Evolutionary conservation across 2,329 filamentous ascomycete species (phyloP).

Genomic region (Dothideomycetes sp.): DNA sequence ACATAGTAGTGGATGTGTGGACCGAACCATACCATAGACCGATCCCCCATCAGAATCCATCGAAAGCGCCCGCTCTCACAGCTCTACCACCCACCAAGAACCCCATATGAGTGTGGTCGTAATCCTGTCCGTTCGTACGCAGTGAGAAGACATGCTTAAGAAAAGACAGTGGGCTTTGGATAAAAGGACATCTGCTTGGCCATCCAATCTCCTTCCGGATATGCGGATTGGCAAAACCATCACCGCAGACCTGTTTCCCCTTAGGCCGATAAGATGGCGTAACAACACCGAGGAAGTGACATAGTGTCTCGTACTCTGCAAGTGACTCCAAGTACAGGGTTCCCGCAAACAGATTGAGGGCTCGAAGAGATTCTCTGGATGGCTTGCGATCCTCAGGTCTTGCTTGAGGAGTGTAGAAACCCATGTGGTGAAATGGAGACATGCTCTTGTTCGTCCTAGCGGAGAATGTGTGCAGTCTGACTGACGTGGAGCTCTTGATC

Average conservation of each 20-base stretch:
- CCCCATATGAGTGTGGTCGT: slow-evolving; percentile 3
- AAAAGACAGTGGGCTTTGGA: slow-evolving; percentile 1
- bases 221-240: background rate
- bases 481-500: slow-evolving; percentile 25
- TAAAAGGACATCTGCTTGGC: background rate
- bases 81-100: background rate
- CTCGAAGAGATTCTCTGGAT: background rate
- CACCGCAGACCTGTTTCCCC: background rate
- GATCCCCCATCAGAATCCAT: no score
- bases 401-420: background rate
- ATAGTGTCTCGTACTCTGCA: background rate
- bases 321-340: background rate
- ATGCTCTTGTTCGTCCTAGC: background rate
- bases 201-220: background rate
- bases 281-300: background rate
- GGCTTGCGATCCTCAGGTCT: background rate
- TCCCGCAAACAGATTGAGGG: slow-evolving; percentile 4
- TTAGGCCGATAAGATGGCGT: background rate
- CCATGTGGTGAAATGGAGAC: background rate
- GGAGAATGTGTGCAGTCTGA: slow-evolving; percentile 13
- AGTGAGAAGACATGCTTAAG: slow-evolving; percentile 1
- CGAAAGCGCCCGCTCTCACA: slow-evolving; percentile 1
- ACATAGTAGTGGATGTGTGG: no score
- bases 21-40: no score
- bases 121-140: slow-evolving; percentile 1